A percentile compares a stretch with the other conserved stretches of the same genome.
Conservation (phyloP, 441 rosid species). For the Mallotus repandus region DNA sequence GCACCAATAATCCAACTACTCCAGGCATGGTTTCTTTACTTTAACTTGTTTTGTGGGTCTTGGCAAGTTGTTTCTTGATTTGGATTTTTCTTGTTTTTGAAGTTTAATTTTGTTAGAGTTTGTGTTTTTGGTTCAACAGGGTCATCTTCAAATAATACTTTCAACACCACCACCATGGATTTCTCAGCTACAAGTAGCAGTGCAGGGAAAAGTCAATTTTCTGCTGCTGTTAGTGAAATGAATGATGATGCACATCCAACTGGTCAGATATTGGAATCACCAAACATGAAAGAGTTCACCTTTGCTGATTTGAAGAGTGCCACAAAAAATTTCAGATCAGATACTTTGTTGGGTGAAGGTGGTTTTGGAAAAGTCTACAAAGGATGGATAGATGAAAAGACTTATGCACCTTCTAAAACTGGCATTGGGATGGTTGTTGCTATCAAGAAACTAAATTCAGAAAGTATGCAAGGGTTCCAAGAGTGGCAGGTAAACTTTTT, state of each 20-base stretch:
- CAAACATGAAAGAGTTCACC: slow-evolving; percentile 59
- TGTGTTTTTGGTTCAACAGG: slow-evolving; percentile 20
- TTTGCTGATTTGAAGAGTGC: slow-evolving; percentile 66
- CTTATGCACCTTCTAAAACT: slow-evolving; percentile 38
- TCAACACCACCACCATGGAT: slow-evolving; percentile 31
- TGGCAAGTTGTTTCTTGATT: background rate
- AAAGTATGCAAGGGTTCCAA: slow-evolving; percentile 79
- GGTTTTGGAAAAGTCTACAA: slow-evolving; percentile 90
- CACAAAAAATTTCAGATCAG: slow-evolving; percentile 63
- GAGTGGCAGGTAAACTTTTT: slow-evolving; percentile 75
- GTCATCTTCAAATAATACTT: slow-evolving; percentile 26
- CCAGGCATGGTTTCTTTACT: slow-evolving; percentile 27
- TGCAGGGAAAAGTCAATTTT: slow-evolving; percentile 43
- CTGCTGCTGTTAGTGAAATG: slow-evolving; percentile 43
- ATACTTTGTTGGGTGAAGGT: slow-evolving; percentile 82
- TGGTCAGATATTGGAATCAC: slow-evolving; percentile 46
- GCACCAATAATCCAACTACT: slow-evolving; percentile 13
- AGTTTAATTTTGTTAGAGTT: background rate
- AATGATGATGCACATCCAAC: slow-evolving; percentile 26
- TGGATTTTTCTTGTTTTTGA: background rate
- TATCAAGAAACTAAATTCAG: slow-evolving; percentile 80
- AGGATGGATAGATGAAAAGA: slow-evolving; percentile 90
- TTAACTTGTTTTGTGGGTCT: background rate
- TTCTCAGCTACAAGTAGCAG: slow-evolving; percentile 44
- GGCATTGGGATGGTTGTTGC: slow-evolving; percentile 63